A percentile compares a stretch with the other conserved stretches of the same genome.
phyloP scores from a whole-genome alignment of 2,329 filamentous ascomycete species.

The Dactylella cylindrospora region DNA sequence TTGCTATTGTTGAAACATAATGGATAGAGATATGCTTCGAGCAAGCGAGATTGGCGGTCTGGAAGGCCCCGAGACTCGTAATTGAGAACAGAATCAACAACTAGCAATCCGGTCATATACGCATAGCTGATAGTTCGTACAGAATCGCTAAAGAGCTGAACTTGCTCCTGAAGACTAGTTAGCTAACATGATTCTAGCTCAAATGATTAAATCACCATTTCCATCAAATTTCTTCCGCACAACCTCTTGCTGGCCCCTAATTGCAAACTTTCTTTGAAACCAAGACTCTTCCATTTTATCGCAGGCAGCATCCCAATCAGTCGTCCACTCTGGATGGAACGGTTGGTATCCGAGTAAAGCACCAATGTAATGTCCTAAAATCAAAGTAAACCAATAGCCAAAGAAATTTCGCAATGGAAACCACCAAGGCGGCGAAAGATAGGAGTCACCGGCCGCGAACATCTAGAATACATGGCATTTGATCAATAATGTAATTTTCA shows the following conservation, averaged over 20 bases:
- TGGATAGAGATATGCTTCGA: too few relatives aligned
- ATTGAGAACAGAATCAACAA: too few relatives aligned
- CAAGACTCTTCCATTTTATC: conserved; percentile 49
- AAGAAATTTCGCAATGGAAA: conserved; percentile 50
- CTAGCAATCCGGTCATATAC: too few relatives aligned
- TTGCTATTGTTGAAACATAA: too few relatives aligned
- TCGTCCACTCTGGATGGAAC: conserved; percentile 51
- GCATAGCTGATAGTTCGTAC: too few relatives aligned
- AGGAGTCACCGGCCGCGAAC: conserved; percentile 50
- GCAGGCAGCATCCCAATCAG: conserved; percentile 52
- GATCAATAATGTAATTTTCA: neutral
- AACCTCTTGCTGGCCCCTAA: conserved; percentile 9
- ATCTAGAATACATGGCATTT: conserved; percentile 46
- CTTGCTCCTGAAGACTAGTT: too few relatives aligned
- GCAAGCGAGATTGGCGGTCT: too few relatives aligned
- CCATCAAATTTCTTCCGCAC: conserved; percentile 14
- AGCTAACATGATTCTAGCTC: too few relatives aligned
- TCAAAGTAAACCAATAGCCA: conserved; percentile 48
- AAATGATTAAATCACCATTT: conserved; percentile 10
- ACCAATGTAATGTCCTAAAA: conserved; percentile 52
- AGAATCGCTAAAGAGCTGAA: too few relatives aligned
- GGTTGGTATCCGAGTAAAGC: conserved; percentile 52
- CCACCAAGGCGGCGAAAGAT: conserved; percentile 50
- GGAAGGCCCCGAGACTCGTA: too few relatives aligned
- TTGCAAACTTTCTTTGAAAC: conserved; percentile 16